Percentiles rank a stretch among this genome's conserved stretches.
Evolutionary conservation across 140 eudicot genomes (phyloP).

Genomic region (Ambrosia hybrid): DNA sequence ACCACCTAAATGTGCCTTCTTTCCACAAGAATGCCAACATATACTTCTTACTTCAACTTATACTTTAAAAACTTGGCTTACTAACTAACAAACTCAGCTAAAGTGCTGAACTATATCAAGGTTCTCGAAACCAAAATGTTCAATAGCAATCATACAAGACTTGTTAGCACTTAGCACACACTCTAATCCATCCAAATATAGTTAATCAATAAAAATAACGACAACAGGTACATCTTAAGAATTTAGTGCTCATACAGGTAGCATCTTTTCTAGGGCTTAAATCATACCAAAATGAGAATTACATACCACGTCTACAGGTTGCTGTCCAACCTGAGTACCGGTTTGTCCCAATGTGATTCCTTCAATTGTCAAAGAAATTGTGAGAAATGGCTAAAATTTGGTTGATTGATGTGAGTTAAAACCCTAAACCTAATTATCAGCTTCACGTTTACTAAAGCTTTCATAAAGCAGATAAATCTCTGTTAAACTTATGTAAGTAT

Average conservation of each 20-base stretch:
- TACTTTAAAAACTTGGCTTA: too few species aligned
- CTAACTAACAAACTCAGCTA: too few species aligned
- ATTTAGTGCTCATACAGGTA: not conserved
- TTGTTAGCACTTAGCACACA: not conserved
- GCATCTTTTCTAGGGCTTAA: conserved; percentile 1
- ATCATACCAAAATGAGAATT: not conserved
- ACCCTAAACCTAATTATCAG: not conserved
- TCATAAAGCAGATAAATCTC: too few species aligned
- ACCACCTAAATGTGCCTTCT: too few species aligned
- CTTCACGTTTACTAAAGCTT: not conserved
- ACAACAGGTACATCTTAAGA: not conserved
- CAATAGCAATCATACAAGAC: not conserved
- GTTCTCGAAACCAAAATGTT: too few species aligned
- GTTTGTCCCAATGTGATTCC: not conserved
- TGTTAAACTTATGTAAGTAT: too few species aligned
- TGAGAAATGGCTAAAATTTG: not conserved
- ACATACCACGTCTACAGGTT: conserved; percentile 6
- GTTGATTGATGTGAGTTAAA: not conserved
- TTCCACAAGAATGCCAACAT: too few species aligned
- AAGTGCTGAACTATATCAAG: too few species aligned
- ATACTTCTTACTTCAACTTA: too few species aligned
- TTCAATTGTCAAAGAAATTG: not conserved
- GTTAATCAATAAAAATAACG: not conserved
- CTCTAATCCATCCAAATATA: not conserved
- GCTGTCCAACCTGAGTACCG: not conserved